Percentiles rank a stretch among this genome's conserved stretches.
Evolutionary conservation across 208 protist genomes (phyloP).

Genomic region (Willaertia magna): DNA sequence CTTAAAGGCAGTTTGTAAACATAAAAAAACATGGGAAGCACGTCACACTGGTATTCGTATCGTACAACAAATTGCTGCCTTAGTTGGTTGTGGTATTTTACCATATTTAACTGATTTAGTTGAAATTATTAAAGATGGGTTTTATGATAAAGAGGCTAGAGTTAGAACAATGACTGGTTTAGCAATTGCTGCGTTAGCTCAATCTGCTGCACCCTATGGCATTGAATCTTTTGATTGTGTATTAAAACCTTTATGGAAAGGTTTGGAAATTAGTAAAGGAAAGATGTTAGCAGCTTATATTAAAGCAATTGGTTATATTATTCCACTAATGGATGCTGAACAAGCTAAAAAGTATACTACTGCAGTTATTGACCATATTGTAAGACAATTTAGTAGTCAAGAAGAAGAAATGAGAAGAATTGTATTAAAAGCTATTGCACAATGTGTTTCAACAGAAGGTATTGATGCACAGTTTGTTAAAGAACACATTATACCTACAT

Average conservation of each 20-base stretch:
- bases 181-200: conserved; percentile 86
- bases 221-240: conserved; percentile 91
- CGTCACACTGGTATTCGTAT: conserved; percentile 92
- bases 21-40: conserved; percentile 85
- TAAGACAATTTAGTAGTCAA: conserved; percentile 75
- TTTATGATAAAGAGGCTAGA: conserved; percentile 82
- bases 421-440: conserved; percentile 92
- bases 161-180: conserved; percentile 87
- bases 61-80: conserved; percentile 88
- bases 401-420: conserved; percentile 98
- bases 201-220: conserved; percentile 91
- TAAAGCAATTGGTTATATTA: conserved; percentile 95
- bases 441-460: conserved; percentile 91
- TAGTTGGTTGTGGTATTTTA: conserved; percentile 92
- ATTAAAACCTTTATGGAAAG: conserved; percentile 86
- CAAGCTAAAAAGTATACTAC: conserved; percentile 88
- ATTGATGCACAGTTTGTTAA: conserved; percentile 79
- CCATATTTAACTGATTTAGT: conserved; percentile 83
- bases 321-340: conserved; percentile 94
- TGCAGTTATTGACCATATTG: conserved; percentile 84
- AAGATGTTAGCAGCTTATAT: conserved; percentile 89
- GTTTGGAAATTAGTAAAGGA: conserved; percentile 72
- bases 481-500: conserved; percentile 67
- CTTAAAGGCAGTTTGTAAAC: conserved; percentile 87
- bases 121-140: conserved; percentile 75